Evolutionary conservation across 179 eudicot species (phyloP).

Genomic region (Beta lomatogona): DNA sequence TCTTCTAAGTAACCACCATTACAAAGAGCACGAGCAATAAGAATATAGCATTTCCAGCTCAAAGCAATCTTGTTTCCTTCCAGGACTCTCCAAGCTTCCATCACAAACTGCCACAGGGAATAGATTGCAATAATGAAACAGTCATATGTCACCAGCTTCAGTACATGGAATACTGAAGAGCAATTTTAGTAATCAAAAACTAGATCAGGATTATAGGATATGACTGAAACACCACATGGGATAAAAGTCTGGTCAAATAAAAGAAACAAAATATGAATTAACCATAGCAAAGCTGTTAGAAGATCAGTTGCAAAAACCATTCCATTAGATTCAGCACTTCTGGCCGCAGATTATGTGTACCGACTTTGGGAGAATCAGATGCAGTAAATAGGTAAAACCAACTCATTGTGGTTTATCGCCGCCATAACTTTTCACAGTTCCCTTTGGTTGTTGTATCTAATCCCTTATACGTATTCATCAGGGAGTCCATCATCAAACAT

Average conservation of each 20-base stretch:
- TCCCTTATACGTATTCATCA: not conserved
- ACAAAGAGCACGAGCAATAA: slow-evolving; percentile 65
- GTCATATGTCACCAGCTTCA: not conserved
- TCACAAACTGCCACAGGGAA: slow-evolving; percentile 64
- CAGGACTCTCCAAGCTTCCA: slow-evolving; percentile 79
- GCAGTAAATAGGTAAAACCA: not conserved
- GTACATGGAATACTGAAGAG: not conserved
- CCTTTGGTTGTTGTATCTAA: not conserved
- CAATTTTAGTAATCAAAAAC: not conserved
- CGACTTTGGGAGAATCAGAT: not conserved
- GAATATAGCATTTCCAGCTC: slow-evolving; percentile 53
- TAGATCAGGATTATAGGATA: not conserved
- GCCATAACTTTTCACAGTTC: not conserved
- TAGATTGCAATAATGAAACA: slow-evolving; percentile 12
- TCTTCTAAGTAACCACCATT: slow-evolving; percentile 82
- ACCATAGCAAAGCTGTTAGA: not conserved
- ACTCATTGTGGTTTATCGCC: not conserved
- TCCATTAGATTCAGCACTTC: not conserved
- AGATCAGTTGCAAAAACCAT: not conserved
- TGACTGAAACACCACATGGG: not conserved
- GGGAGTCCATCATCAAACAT: not conserved
- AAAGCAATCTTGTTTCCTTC: slow-evolving; percentile 52
- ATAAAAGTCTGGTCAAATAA: not conserved
- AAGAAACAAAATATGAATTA: not conserved
- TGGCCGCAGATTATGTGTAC: not conserved